phyloP scores from a whole-genome alignment of 2,329 filamentous ascomycete genomes.

The Alternaria sp. region DNA sequence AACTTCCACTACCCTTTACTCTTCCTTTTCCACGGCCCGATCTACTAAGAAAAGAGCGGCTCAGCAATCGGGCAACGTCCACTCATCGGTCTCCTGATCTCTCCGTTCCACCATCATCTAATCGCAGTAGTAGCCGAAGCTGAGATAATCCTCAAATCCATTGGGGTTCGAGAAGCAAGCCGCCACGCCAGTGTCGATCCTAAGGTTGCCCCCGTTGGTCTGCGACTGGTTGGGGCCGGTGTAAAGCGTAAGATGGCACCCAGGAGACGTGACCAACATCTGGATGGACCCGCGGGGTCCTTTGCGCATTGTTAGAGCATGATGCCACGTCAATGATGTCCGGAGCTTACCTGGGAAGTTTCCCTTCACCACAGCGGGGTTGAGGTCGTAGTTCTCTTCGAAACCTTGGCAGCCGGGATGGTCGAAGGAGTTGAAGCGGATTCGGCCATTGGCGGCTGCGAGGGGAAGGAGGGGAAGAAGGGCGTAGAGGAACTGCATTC shows the following conservation, averaged over 20 bases:
- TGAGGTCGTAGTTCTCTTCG: conserved; percentile 6
- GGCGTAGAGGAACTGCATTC: background rate
- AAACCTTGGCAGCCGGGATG: conserved; percentile 4
- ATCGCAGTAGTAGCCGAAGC: conserved; percentile 1
- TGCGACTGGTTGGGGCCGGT: conserved; percentile 10
- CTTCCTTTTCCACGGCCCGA: background rate
- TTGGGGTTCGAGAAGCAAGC: background rate
- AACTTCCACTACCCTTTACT: background rate
- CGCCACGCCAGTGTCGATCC: background rate
- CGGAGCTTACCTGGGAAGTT: conserved; percentile 1
- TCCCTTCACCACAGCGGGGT: conserved; percentile 6
- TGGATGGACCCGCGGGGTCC: conserved; percentile 5
- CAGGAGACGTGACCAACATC: conserved; percentile 2
- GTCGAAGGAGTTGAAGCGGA: conserved; percentile 8
- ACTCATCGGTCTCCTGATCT: background rate
- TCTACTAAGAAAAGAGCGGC: background rate
- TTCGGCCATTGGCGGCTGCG: conserved; percentile 1
- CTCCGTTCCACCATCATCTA: background rate
- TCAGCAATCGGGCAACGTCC: background rate
- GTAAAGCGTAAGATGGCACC: conserved; percentile 9
- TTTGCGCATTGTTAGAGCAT: too few relatives aligned
- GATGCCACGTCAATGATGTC: too few relatives aligned
- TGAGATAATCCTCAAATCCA: conserved; percentile 1
- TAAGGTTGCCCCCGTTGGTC: background rate
- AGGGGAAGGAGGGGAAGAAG: background rate